A percentile compares a stretch with the other conserved stretches of the same genome.
Conservation (phyloP, 805 yeast genomes). For the Jamesozyma spencerorum region DNA sequence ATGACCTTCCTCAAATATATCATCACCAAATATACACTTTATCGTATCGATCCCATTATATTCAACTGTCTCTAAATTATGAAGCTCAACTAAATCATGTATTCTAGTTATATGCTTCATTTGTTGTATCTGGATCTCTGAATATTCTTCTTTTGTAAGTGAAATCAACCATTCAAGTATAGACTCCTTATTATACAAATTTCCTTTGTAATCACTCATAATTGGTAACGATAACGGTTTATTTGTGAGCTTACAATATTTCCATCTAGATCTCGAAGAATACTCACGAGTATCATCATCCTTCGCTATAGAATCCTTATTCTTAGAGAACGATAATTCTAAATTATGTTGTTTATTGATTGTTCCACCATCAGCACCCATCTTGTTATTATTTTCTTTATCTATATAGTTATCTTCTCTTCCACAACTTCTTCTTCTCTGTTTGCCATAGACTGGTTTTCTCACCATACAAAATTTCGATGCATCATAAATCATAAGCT, state of each 20-base stretch:
- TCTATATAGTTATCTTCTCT: neutral
- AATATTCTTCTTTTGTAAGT: conserved; percentile 18
- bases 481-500: too few species aligned
- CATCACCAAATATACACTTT: conserved; percentile 19
- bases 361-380: conserved; percentile 63
- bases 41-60: conserved; percentile 1
- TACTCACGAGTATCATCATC: conserved; percentile 16
- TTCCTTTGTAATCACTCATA: conserved; percentile 62
- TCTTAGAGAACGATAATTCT: conserved; percentile 21
- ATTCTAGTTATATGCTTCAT: conserved; percentile 31
- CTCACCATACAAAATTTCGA: too few species aligned
- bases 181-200: conserved; percentile 53
- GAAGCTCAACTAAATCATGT: conserved; percentile 38
- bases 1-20: conserved; percentile 31
- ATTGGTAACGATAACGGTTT: conserved; percentile 41
- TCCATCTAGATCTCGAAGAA: conserved; percentile 31
- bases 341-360: conserved; percentile 49
- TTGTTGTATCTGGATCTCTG: conserved; percentile 18
- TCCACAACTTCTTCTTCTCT: neutral
- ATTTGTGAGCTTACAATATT: conserved; percentile 39
- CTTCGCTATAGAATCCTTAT: conserved; percentile 12
- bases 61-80: conserved; percentile 19
- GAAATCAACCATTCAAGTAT: conserved; percentile 47
- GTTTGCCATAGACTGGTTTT: too few species aligned
- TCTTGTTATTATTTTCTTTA: neutral